A percentile compares a stretch with the other conserved stretches of the same genome.
These are phyloP conservation scores for Jimgerdemannia lactiflua DNA, from an alignment of 192 early-diverging fungal genomes.

Conservation along the genomic window DNA sequence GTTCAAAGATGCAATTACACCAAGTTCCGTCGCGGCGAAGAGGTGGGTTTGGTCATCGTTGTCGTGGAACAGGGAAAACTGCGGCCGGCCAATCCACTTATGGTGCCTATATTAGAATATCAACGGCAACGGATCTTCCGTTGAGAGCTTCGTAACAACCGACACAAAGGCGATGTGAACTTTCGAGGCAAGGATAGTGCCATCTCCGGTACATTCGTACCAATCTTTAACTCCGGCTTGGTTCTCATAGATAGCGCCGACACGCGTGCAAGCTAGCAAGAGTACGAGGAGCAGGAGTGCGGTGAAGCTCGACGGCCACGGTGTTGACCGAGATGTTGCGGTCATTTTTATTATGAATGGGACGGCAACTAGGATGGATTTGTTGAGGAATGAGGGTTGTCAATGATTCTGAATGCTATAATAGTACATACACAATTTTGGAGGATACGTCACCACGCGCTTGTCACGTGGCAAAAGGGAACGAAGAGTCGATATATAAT, in stretches of 20 bases:
- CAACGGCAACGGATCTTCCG: not conserved
- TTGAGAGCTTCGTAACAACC: not conserved
- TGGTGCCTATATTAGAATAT: constrained; percentile 40
- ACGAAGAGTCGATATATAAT: no score
- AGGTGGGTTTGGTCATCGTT: constrained; percentile 36
- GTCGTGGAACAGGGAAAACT: constrained; percentile 20
- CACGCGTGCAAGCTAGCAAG: not conserved
- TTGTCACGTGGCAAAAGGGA: not conserved
- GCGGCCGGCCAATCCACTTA: constrained; percentile 47
- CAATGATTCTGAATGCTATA: no score
- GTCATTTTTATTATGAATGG: not conserved
- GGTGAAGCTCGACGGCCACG: not conserved
- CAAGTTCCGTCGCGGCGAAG: constrained; percentile 63
- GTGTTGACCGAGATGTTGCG: not conserved
- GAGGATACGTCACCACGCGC: not conserved
- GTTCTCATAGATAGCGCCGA: constrained; percentile 36
- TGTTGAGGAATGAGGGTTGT: no score
- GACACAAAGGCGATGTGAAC: not conserved
- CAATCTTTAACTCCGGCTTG: constrained; percentile 51
- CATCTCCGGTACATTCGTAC: constrained; percentile 20
- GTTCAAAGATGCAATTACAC: constrained; percentile 70
- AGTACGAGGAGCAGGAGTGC: not conserved
- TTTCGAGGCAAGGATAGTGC: not conserved
- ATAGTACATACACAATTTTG: not conserved
- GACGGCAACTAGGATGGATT: not conserved